Conservation (phyloP, 2,329 filamentous ascomycete genomes). For the Dactylellina drechsleri region DNA sequence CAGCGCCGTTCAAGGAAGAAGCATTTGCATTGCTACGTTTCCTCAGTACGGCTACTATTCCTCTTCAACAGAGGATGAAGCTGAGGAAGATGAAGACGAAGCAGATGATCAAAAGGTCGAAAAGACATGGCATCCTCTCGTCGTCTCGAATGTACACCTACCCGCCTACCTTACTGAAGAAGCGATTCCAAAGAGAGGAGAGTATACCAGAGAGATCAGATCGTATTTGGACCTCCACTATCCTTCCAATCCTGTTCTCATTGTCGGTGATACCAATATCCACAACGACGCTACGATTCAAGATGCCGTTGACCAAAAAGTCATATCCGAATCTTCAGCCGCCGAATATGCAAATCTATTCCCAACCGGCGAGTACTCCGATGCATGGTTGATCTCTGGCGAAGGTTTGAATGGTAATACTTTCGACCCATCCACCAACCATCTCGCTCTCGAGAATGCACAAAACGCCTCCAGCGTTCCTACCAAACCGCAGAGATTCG, state of each 20-base stretch:
- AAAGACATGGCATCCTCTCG: slow-evolving; percentile 61
- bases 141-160: slow-evolving; percentile 71
- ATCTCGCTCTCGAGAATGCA: slow-evolving; percentile 67
- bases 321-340: slow-evolving; percentile 67
- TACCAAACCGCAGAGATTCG: slow-evolving; percentile 71
- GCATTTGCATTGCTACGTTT: slow-evolving; percentile 67
- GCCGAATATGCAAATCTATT: slow-evolving; percentile 68
- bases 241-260: slow-evolving; percentile 65
- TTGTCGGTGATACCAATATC: slow-evolving; percentile 74
- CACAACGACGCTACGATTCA: slow-evolving; percentile 69
- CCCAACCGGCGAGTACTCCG: slow-evolving; percentile 64
- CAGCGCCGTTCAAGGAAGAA: slow-evolving; percentile 69
- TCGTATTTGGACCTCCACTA: slow-evolving; percentile 64
- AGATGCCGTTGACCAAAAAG: slow-evolving; percentile 66
- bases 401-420: slow-evolving; percentile 72
- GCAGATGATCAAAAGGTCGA: neutral
- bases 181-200: slow-evolving; percentile 68
- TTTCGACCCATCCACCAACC: slow-evolving; percentile 71
- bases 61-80: slow-evolving; percentile 43
- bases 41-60: slow-evolving; percentile 59
- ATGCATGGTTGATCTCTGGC: slow-evolving; percentile 61
- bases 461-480: slow-evolving; percentile 64
- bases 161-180: slow-evolving; percentile 71
- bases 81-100: slow-evolving; percentile 15
- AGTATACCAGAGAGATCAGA: slow-evolving; percentile 68